Percentiles rank a stretch among this genome's conserved stretches.
These are phyloP conservation scores for Inonotus obliquus DNA, from an alignment of 1,284 basidiomycete genomes.

Conservation along the genomic window DNA sequence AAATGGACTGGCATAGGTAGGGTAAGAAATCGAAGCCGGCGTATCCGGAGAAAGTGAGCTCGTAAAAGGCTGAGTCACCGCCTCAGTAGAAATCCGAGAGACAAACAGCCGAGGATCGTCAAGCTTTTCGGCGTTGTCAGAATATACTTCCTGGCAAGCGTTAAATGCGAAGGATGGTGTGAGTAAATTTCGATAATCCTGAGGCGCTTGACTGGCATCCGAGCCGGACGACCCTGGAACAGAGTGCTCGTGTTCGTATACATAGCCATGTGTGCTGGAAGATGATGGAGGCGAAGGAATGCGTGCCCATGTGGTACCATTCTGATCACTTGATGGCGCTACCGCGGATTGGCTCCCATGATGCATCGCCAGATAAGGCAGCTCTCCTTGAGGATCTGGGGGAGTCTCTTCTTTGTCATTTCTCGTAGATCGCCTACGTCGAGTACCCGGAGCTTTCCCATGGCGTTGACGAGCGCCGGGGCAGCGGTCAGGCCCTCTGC, in stretches of 20 bases:
- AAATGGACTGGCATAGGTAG: not conserved
- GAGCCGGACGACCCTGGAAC: not conserved
- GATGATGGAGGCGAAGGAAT: constrained; percentile 2
- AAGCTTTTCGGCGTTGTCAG: not conserved
- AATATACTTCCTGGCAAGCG: not conserved
- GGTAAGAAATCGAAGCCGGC: not conserved
- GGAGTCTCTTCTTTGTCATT: not conserved
- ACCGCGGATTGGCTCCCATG: not conserved
- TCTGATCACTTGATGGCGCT: not conserved
- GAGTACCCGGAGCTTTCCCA: not conserved
- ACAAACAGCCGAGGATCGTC: not conserved
- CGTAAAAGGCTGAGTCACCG: not conserved
- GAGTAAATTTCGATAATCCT: not conserved
- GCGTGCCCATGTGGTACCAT: not conserved
- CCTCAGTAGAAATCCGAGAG: not conserved
- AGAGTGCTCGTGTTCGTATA: not conserved
- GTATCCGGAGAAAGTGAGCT: not conserved
- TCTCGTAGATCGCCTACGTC: not conserved
- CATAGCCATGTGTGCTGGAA: not conserved
- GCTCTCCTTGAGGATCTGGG: not conserved
- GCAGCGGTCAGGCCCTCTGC: constrained; percentile 34
- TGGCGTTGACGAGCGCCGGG: constrained; percentile 16
- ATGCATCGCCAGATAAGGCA: not conserved
- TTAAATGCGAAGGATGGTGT: not conserved
- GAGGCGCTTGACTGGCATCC: not conserved